phyloP scores from a whole-genome alignment of 177 flowering plant species.

The Vitis hybrid region DNA sequence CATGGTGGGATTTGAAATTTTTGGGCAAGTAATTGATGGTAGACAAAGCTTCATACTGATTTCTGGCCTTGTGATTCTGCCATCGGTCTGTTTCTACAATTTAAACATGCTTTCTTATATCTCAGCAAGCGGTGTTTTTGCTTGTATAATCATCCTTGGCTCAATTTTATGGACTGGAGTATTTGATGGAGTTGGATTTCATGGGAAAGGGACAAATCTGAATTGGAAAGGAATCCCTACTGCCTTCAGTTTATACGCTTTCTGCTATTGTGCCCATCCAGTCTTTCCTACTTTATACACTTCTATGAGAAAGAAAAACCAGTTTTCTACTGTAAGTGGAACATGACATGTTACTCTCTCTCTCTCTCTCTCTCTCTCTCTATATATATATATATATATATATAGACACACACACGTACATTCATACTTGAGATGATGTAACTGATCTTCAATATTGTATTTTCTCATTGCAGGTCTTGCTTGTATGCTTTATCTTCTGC shows the following conservation, averaged over 20 bases:
- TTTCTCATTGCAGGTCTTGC: constrained; percentile 44
- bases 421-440: too few relatives aligned
- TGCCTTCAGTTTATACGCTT: constrained; percentile 56
- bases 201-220: constrained; percentile 12
- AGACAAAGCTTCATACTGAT: constrained; percentile 37
- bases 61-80: constrained; percentile 47
- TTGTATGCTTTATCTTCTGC: constrained; percentile 48
- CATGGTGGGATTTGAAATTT: constrained; percentile 13
- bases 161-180: constrained; percentile 47
- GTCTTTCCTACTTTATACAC: constrained; percentile 68
- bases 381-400: too few relatives aligned
- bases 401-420: too few relatives aligned
- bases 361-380: not conserved
- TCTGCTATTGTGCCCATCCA: constrained; percentile 72
- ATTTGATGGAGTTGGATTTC: constrained; percentile 52
- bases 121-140: constrained; percentile 22
- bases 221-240: constrained; percentile 45
- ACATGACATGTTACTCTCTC: not conserved
- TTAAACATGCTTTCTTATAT: too few relatives aligned
- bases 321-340: constrained; percentile 49
- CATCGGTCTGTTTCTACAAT: constrained; percentile 9
- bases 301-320: constrained; percentile 49
- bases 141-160: constrained; percentile 41
- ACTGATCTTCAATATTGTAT: not conserved
- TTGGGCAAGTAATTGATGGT: too few relatives aligned